Evolutionary conservation across 805 yeast species (phyloP), one percentile per base, ranked within the genome.

Genomic region (Phaffomyces thermotolerans): DNA sequence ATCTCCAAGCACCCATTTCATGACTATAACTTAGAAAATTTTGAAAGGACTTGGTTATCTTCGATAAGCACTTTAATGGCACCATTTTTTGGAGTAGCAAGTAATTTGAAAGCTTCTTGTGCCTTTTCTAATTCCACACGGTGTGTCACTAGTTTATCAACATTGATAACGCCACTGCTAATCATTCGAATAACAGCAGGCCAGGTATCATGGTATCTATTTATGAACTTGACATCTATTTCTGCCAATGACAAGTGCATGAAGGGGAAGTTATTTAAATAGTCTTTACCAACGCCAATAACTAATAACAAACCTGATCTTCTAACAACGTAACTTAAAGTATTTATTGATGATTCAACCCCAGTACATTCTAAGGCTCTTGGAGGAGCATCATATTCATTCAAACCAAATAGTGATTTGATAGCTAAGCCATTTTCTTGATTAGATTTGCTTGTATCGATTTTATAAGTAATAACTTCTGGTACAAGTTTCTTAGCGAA

Each of bases 291-390:
- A 37, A 75, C 79, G 41, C 80, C 80, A 52, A 75, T 68, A 44
- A 76, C 66, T 47, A 70, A 66, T 44, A 75, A 56, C 17, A 61
- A 50, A 27, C 78, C 80, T 12, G 71, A 63, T 63, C 75, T 69
- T 58, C 73, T 66, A 6, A 68, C 68, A 32, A 72, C 64, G 47
- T 65, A 73, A 45, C 71, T 68, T 18, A 68, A 69, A 2, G 78
- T 68, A 45, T 68, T 63, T 50, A 76, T 72, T 24, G 73, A 65
- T 8, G 67, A 54, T 52, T 72, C 77, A 37, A 71, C 70, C 33
- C 81, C 81, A 7, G 81, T 75, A 63, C 80, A 75, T 54, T 76
- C 81, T 39, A 75, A 55, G 9, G 68, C 72, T 37, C 68, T 62
- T 34, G 67, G 65, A 20, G 78, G 78, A 37, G 60, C 63, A 24